Percentiles rank a stretch among this genome's conserved stretches.
These are phyloP conservation scores for Heterobasidion occidentale DNA, from an alignment of 1,284 basidiomycete species.

Conservation along the genomic window DNA sequence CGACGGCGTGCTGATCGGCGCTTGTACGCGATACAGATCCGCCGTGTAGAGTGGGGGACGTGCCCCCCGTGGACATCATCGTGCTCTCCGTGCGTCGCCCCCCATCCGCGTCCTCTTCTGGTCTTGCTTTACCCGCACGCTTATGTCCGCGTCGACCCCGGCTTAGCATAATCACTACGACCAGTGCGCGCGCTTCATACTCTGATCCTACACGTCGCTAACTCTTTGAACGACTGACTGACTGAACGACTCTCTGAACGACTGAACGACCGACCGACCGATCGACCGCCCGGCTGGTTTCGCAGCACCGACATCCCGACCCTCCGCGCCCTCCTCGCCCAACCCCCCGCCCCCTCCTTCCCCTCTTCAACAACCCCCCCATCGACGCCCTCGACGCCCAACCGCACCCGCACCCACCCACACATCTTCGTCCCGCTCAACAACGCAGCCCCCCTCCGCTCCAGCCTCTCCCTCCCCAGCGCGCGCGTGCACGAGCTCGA, in stretches of 20 bases:
- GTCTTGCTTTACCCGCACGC: not conserved
- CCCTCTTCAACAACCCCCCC: too few species aligned
- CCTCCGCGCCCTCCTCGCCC: slow-evolving; percentile 28
- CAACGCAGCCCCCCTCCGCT: slow-evolving; percentile 43
- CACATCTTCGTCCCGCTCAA: slow-evolving; percentile 60
- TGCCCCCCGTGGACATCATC: slow-evolving; percentile 59
- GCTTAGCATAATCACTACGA: slow-evolving; percentile 69
- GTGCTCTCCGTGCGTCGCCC: slow-evolving; percentile 41
- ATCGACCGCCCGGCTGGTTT: not conserved
- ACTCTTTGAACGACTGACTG: not conserved
- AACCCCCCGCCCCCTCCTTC: not conserved
- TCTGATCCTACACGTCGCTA: too few species aligned
- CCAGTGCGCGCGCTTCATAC: slow-evolving; percentile 44
- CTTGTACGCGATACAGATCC: slow-evolving; percentile 30
- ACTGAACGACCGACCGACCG: too few species aligned
- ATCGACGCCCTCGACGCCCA: too few species aligned
- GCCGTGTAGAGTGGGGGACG: slow-evolving; percentile 49
- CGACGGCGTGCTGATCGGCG: not conserved
- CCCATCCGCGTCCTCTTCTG: not conserved
- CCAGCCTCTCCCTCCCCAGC: slow-evolving; percentile 25
- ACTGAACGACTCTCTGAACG: too few species aligned
- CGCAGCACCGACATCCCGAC: slow-evolving; percentile 49
- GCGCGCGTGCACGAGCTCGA: slow-evolving; percentile 50
- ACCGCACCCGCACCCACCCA: slow-evolving; percentile 18
- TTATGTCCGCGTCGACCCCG: not conserved